phyloP scores from a whole-genome alignment of 176 grass and related monocot genomes.

The Zea luxurians region DNA sequence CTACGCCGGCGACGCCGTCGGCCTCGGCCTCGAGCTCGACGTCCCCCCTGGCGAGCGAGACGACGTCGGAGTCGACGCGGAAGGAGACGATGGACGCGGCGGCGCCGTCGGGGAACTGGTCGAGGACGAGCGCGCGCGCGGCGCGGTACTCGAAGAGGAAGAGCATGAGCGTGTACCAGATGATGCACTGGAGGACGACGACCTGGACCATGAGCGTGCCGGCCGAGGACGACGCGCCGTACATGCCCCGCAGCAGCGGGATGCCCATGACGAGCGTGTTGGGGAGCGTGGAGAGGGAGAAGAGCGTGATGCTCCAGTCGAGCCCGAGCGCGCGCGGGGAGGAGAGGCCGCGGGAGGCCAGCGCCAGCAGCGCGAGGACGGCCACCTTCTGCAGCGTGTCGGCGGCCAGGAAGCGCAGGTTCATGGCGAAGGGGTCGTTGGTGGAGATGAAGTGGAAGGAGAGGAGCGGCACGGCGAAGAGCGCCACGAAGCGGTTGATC shows the following conservation, averaged over 20 bases:
- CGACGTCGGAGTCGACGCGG: slow-evolving; percentile 82
- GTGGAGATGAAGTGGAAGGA: slow-evolving; percentile 59
- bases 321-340: background rate
- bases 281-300: slow-evolving; percentile 43
- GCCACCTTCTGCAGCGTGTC: slow-evolving; percentile 40
- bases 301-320: slow-evolving; percentile 50
- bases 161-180: slow-evolving; percentile 80
- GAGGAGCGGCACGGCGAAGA: slow-evolving; percentile 47
- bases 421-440: slow-evolving; percentile 41
- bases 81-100: slow-evolving; percentile 79
- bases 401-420: slow-evolving; percentile 48
- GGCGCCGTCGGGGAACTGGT: slow-evolving; percentile 80
- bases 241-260: slow-evolving; percentile 33
- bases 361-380: slow-evolving; percentile 4
- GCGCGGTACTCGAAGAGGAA: slow-evolving; percentile 84
- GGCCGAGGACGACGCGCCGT: background rate
- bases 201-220: slow-evolving; percentile 70
- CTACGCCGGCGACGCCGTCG: slow-evolving; percentile 45
- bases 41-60: slow-evolving; percentile 62
- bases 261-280: slow-evolving; percentile 52
- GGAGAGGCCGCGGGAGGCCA: background rate
- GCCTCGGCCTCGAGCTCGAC: slow-evolving; percentile 60
- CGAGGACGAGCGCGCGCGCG: slow-evolving; percentile 54
- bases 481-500: slow-evolving; percentile 49
- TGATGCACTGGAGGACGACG: slow-evolving; percentile 64